phyloP scores from a whole-genome alignment of 495 filamentous ascomycete species.

The Glarea lozoyensis region DNA sequence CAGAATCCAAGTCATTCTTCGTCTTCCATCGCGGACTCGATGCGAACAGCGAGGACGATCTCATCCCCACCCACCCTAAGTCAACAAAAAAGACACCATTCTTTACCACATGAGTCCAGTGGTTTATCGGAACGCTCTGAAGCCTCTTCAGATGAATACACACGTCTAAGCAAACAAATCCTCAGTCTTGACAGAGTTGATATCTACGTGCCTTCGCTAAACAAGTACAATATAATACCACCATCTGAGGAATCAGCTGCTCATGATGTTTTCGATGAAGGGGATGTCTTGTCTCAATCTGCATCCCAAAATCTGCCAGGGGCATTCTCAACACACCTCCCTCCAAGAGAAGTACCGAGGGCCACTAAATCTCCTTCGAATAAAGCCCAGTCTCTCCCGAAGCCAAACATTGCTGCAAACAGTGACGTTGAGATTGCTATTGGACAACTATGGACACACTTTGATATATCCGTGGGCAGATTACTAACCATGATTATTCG shows the following conservation, averaged over 20 bases:
- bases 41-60: background rate
- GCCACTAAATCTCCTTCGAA: background rate
- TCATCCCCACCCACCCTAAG: background rate
- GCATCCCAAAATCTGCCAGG: constrained; percentile 42
- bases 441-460: constrained; percentile 44
- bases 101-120: constrained; percentile 18
- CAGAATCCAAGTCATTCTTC: background rate
- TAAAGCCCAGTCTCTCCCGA: constrained; percentile 1
- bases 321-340: constrained; percentile 38
- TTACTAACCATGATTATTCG: constrained; percentile 53
- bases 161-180: constrained; percentile 23
- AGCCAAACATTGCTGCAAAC: constrained; percentile 24
- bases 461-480: constrained; percentile 63
- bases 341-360: background rate
- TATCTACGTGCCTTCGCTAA: constrained; percentile 22
- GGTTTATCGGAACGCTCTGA: constrained; percentile 19
- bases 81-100: constrained; percentile 1
- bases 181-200: constrained; percentile 23
- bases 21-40: background rate
- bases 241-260: background rate
- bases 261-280: constrained; percentile 7
- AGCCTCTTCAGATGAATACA: constrained; percentile 15
- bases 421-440: constrained; percentile 50
- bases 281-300: constrained; percentile 23
- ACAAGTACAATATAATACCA: no score